Base-by-base conservation (phyloP, 768 basidiomycete genomes). In the Punctularia strigosozonata region DNA sequence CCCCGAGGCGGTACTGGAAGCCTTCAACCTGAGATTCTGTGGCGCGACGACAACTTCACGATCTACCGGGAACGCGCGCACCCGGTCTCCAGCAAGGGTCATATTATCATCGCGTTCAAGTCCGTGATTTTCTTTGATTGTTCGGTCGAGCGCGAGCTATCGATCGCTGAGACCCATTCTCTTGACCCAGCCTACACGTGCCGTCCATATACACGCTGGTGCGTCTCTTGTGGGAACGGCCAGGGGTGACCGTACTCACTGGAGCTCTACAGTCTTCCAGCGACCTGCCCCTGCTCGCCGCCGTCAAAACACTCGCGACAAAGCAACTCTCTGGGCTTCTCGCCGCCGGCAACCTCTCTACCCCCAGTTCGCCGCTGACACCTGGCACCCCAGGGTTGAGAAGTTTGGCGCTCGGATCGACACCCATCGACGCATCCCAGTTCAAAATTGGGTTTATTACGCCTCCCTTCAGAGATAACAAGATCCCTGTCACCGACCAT, bases 401-500 rank as follows among this genome's bases (percentile, higher is more conserved):
- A n/a, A n/a, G n/a, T 20, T 34, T 19, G 20, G 12, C 18, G 10
- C 8, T 8, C 19, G 18, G 33, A 10, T 34, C 33, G 18, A 10
- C 33, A 34, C 8, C 54, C 25, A 40, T 53, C 23, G 55, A 62
- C 46, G 10, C 42, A 22, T 49, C 61, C 33, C 55, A 58, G 19
- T 75, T 80, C 48, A 71, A 66, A 36, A 76, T 85, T 44, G 82
- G 82, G 26, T 86, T 85, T 61, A 84, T 85, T 44, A 80, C 81
- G 0, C 75, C 80, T 13, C 82, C 81, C 0, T 82, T 83, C 61
- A 75, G 67, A 48, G 83, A 86, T 52, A 73, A 60, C 58, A 82
- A 80, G 54, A 82, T 85, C 30, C 83, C 84, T 12, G 73, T 86
- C 35, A 80, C 75, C 20, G 82, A 85, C 55, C 83, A 86, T 52